Base-by-base conservation (phyloP, 2,329 filamentous ascomycete species). In the Trichoderma sp. region DNA sequence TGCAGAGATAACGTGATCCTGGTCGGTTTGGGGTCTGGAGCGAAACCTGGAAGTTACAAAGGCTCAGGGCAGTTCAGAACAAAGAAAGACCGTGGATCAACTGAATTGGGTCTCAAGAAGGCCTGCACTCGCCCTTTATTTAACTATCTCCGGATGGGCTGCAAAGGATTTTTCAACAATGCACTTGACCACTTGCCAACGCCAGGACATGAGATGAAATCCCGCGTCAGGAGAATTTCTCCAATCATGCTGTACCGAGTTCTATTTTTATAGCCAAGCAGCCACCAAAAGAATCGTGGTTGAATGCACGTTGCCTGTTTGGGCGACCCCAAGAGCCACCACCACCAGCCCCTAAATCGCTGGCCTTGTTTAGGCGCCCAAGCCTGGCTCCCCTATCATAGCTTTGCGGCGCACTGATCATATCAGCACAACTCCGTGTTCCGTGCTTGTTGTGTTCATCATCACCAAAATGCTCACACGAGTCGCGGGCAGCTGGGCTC, bases 1-100 rank as follows among this genome's bases (percentile, higher is more conserved):
- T 33, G 56, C 53, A 74, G 68, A 62, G 71, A 74, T 76, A 76
- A 76, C 75, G 75, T 76, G 75, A 76, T 76, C 60, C 62, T 27
- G 38, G 68, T 21, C 59, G 56, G 31, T 62, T 50, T 62, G 38
- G 38, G 12, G 62, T 41, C 29, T 7, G 59, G 33, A 72, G 24
- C 35, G 31, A 31, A 24, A 16, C 35, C 21, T n/a, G 12, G 21
- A 53, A 35, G n/a, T 33, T 35, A 35, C 69, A 63, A 50, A 41
- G 53, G 18, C 16, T 3, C 16, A 31, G 41, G 7, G 8, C 14
- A 56, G 66, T 45, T 38, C 41, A n/a, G 41, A 45, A 45, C 41
- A 45, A 45, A 45, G 16, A 45, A 45, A n/a, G 16, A 4, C 38
- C 38, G 38, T 41, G 38, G 41, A 45, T 45, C 41, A n/a, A 45